Conservation (phyloP, 225 moss, liverwort and hornwort genomes). For the Anthoceros angustus region DNA sequence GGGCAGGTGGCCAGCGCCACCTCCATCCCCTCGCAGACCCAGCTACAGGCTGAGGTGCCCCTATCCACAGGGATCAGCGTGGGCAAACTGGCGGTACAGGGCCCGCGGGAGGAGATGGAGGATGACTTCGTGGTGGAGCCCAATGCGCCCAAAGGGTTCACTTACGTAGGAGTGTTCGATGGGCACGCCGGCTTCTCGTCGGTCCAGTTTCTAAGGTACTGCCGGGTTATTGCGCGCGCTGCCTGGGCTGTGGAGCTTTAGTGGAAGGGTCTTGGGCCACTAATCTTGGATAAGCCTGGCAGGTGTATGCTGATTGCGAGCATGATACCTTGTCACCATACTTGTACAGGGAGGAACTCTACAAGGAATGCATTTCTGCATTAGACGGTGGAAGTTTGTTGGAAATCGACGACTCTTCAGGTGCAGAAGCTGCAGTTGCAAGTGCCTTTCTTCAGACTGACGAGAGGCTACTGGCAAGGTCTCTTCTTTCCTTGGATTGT, state of each 20-base stretch:
- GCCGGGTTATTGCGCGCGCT: background rate
- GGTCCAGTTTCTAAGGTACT: constrained; percentile 42
- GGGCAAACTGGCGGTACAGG: constrained; percentile 48
- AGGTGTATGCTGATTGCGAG: background rate
- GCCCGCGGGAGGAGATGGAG: constrained; percentile 81
- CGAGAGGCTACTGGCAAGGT: constrained; percentile 50
- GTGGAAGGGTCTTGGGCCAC: background rate
- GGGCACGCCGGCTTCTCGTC: constrained; percentile 61
- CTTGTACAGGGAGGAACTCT: constrained; percentile 60
- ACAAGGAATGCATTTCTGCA: constrained; percentile 54
- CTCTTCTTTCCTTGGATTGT: background rate
- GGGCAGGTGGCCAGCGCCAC: background rate
- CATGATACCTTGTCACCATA: constrained; percentile 1
- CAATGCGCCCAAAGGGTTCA: constrained; percentile 47
- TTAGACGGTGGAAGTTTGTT: constrained; percentile 54
- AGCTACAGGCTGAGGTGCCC: background rate
- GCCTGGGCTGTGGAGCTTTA: background rate
- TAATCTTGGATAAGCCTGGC: background rate
- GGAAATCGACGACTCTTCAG: constrained; percentile 33
- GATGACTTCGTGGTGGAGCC: constrained; percentile 42
- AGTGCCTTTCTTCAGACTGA: constrained; percentile 54
- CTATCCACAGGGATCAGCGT: constrained; percentile 18
- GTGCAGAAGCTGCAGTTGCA: constrained; percentile 45
- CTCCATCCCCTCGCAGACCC: background rate
- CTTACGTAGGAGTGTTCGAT: constrained; percentile 67